Percentiles rank a stretch among this genome's conserved stretches.
Conservation (phyloP, 768 basidiomycete species). For the Lactifluus echinatus region DNA sequence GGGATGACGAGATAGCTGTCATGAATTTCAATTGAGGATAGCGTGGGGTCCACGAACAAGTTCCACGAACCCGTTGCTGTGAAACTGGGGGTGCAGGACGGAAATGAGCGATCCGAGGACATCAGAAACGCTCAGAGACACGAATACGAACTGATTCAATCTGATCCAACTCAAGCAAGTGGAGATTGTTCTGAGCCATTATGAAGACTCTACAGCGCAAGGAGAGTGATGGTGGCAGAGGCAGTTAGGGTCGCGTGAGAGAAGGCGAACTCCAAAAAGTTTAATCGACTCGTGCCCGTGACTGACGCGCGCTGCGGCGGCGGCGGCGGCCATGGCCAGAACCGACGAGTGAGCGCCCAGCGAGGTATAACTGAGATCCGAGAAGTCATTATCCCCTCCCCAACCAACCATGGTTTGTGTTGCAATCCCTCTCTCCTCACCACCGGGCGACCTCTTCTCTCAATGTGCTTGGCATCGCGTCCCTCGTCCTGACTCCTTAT, state of each 20-base stretch:
- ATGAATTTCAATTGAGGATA: not conserved
- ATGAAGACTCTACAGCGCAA: not conserved
- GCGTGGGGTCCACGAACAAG: not conserved
- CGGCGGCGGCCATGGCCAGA: too few relatives aligned
- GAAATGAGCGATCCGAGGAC: not conserved
- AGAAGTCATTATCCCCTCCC: not conserved
- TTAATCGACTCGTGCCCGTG: too few relatives aligned
- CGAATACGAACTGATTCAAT: constrained; percentile 5
- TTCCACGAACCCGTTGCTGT: constrained; percentile 45
- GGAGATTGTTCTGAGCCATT: not conserved
- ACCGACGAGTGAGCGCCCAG: not conserved
- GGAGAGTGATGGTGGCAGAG: not conserved
- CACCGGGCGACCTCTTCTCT: not conserved
- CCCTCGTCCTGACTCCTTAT: not conserved
- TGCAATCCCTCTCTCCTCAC: not conserved
- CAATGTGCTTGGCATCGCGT: not conserved
- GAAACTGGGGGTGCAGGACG: constrained; percentile 44
- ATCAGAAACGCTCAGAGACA: not conserved
- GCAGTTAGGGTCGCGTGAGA: too few relatives aligned
- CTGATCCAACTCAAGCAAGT: constrained; percentile 3
- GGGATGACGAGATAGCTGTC: constrained; percentile 73
- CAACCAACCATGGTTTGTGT: not conserved
- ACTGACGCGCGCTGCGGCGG: too few relatives aligned
- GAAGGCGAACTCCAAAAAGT: too few relatives aligned
- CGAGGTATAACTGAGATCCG: not conserved